Base-by-base conservation (phyloP, 495 filamentous ascomycete genomes). In the Filosporella fistucella region DNA sequence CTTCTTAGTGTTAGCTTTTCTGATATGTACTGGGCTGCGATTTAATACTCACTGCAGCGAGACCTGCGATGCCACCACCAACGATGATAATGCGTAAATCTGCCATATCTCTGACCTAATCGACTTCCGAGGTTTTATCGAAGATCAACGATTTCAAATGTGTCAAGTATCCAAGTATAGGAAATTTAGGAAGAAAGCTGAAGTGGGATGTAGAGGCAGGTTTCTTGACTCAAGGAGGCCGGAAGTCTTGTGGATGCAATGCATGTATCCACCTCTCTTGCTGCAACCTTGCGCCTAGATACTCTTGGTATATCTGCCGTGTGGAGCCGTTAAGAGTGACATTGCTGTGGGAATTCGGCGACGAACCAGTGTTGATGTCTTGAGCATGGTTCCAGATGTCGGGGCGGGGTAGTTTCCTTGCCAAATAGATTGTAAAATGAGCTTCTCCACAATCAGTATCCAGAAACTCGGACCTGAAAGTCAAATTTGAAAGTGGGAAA, bases 61-160 rank as follows among this genome's bases (percentile, higher is more conserved):
- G 47, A 24, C 47, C 47, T 4, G 47, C 47, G 23, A 49, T 49
- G 13, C 47, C 47, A 24, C 37, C 47, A 3, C 47, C 47, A 34
- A 49, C 47, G n/a, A 49, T 41, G 22, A 49, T n/a, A 21, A 49
- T 48, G 26, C 35, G 24, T 4, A 48, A 48, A 8, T 42, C 39
- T n/a, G 39, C 6, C 39, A 42, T 42, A 41, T 41, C 10, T 4
- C 5, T 14, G 33, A n/a, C 6, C 13, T 35, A 16, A 35, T 16
- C n/a, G n/a, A 35, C 18, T 35, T 35, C 18, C 4, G 13, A 35
- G 18, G 6, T 16, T 14, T 17, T 14, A 35, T 35, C n/a, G 4
- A 17, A n/a, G 33, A 35, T 4, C 33, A n/a, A 6, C 13, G n/a
- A 35, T 10, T 4, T 35, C 13, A 12, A 14, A 12, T 7, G 4